Conservation (phyloP, 345 rosid genomes). For the Pseudoturritis turrita region DNA sequence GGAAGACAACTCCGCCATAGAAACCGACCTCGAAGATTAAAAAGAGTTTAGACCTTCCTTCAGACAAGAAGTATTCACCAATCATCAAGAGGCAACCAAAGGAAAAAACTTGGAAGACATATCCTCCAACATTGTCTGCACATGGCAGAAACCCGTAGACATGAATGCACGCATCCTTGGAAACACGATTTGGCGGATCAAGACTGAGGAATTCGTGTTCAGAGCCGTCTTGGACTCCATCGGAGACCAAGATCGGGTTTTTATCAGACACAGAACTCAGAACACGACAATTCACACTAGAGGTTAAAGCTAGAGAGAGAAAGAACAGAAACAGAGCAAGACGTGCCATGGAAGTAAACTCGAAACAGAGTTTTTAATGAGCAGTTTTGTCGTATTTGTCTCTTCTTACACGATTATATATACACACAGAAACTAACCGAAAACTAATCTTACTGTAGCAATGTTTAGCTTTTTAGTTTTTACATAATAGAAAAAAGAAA, state of each 20-base stretch:
- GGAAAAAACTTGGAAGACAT: constrained; percentile 26
- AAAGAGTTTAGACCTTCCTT: constrained; percentile 31
- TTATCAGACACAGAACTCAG: constrained; percentile 8
- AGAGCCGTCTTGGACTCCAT: background rate
- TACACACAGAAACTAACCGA: background rate
- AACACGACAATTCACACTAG: constrained; percentile 20
- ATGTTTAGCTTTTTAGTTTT: too few species aligned
- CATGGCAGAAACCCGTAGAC: constrained; percentile 28
- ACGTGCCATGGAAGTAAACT: constrained; percentile 27
- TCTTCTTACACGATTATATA: background rate
- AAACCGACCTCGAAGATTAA: constrained; percentile 28
- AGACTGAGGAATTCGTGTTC: background rate
- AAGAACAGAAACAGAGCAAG: constrained; percentile 21
- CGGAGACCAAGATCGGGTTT: background rate
- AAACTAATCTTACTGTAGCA: too few species aligned
- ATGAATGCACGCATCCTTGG: constrained; percentile 17
- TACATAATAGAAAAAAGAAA: background rate
- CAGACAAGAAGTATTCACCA: constrained; percentile 27
- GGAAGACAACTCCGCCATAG: constrained; percentile 31
- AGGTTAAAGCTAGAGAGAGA: constrained; percentile 6
- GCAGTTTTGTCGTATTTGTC: background rate
- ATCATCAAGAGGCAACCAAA: constrained; percentile 20
- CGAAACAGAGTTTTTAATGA: background rate
- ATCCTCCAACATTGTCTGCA: constrained; percentile 29
- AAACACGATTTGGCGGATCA: background rate